Conservation (phyloP, 805 yeast species). For the Starmerella khaoyaiensis region DNA sequence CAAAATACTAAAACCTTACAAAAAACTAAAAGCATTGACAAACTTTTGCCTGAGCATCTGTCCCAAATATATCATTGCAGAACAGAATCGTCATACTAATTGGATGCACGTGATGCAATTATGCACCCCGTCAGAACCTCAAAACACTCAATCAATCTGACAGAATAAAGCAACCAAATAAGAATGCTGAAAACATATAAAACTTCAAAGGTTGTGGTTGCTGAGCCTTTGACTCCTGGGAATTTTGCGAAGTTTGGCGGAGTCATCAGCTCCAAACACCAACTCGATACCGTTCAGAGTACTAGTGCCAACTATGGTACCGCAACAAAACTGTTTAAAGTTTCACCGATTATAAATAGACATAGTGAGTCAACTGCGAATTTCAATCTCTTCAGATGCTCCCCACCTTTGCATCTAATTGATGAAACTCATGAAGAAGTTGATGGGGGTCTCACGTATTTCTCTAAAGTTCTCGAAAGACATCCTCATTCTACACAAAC, state of each 20-base stretch:
- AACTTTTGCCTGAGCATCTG: no score
- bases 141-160: no score
- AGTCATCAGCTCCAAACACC: conserved; percentile 66
- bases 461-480: conserved; percentile 64
- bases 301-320: conserved; percentile 85
- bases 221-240: conserved; percentile 52
- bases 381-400: conserved; percentile 74
- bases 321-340: conserved; percentile 62
- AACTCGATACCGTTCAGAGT: conserved; percentile 36
- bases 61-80: no score
- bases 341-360: conserved; percentile 41
- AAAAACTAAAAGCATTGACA: no score
- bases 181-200: conserved; percentile 19
- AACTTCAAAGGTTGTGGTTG: conserved; percentile 26
- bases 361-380: conserved; percentile 41
- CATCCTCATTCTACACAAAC: conserved; percentile 86
- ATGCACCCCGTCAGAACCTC: no score
- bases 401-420: conserved; percentile 57
- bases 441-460: conserved; percentile 29
- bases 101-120: no score
- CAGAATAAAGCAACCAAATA: no score
- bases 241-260: conserved; percentile 59
- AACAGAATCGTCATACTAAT: no score
- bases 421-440: conserved; percentile 8
- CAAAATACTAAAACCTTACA: no score